Evolutionary conservation across 768 basidiomycete species (phyloP).

Genomic region (Agaricus subrufescens): DNA sequence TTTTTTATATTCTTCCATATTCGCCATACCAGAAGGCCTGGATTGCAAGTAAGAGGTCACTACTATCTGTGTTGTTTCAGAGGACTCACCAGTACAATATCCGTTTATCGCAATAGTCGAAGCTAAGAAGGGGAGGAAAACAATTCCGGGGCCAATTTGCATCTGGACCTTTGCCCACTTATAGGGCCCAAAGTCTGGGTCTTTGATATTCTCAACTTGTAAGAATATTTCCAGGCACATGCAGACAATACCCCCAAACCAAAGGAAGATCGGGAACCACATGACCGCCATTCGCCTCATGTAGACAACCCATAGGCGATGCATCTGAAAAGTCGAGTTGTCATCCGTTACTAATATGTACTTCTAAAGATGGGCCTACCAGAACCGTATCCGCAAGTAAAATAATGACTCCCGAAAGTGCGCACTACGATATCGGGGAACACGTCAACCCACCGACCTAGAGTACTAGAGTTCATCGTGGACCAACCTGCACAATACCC

Average conservation of each 20-base stretch:
- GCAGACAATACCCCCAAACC: slow-evolving; percentile 8
- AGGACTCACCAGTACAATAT: slow-evolving; percentile 5
- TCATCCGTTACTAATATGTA: neutral
- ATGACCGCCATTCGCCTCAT: neutral
- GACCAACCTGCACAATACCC: neutral
- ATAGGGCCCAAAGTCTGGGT: neutral
- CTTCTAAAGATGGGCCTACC: neutral
- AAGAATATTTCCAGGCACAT: slow-evolving; percentile 1
- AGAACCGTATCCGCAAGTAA: neutral
- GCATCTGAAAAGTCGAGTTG: neutral
- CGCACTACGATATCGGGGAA: neutral
- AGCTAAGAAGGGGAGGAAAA: slow-evolving; percentile 9
- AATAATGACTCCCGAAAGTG: neutral
- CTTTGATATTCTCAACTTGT: neutral
- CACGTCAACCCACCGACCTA: neutral
- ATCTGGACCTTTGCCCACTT: slow-evolving; percentile 2
- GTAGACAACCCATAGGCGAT: slow-evolving; percentile 10
- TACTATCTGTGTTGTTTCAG: neutral
- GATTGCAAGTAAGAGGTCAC: too few relatives aligned
- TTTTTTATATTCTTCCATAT: neutral
- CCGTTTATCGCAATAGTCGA: slow-evolving; percentile 9
- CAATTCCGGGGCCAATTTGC: slow-evolving; percentile 6
- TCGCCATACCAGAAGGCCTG: neutral
- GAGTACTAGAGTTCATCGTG: neutral
- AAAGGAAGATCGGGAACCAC: slow-evolving; percentile 4